Conservation (phyloP, 176 grass and related monocot genomes). For the Urochloa ruziziensis region DNA sequence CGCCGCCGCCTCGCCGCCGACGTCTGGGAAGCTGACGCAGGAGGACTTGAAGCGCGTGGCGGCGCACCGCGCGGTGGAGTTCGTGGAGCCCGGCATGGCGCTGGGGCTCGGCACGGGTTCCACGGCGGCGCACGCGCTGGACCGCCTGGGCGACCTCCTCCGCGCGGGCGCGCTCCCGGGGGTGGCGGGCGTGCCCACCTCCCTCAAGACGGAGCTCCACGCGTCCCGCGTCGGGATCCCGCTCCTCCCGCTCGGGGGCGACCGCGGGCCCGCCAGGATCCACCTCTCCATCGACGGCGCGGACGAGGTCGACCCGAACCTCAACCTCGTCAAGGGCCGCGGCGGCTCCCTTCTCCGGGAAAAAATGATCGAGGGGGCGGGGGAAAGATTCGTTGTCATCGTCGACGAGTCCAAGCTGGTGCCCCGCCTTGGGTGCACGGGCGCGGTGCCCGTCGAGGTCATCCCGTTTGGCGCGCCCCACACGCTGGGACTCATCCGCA, state of each 20-base stretch:
- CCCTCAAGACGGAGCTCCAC: slow-evolving; percentile 55
- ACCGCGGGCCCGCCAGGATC: slow-evolving; percentile 12
- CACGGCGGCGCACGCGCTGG: slow-evolving; percentile 67
- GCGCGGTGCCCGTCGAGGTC: slow-evolving; percentile 68
- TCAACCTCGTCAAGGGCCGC: slow-evolving; percentile 83
- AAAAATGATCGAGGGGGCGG: slow-evolving; percentile 78
- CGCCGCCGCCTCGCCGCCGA: slow-evolving; percentile 35
- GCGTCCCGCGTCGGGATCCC: slow-evolving; percentile 51
- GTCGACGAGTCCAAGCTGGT: slow-evolving; percentile 86
- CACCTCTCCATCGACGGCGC: slow-evolving; percentile 76
- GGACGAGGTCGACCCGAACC: slow-evolving; percentile 68
- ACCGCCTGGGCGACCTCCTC: slow-evolving; percentile 57
- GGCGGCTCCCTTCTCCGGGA: slow-evolving; percentile 75
- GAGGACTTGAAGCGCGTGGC: slow-evolving; percentile 69
- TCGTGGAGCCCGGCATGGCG: slow-evolving; percentile 49
- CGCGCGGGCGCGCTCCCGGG: slow-evolving; percentile 8
- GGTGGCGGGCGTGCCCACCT: slow-evolving; percentile 67
- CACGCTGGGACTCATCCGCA: slow-evolving; percentile 45
- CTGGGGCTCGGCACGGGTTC: slow-evolving; percentile 76
- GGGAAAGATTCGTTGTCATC: slow-evolving; percentile 61
- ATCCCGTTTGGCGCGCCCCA: slow-evolving; percentile 50
- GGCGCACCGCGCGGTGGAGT: slow-evolving; percentile 54
- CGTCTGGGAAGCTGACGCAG: slow-evolving; percentile 31
- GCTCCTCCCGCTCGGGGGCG: slow-evolving; percentile 40
- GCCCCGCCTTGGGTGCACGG: slow-evolving; percentile 51